Conservation (phyloP, 805 yeast genomes). For the Candida nanaspora region DNA sequence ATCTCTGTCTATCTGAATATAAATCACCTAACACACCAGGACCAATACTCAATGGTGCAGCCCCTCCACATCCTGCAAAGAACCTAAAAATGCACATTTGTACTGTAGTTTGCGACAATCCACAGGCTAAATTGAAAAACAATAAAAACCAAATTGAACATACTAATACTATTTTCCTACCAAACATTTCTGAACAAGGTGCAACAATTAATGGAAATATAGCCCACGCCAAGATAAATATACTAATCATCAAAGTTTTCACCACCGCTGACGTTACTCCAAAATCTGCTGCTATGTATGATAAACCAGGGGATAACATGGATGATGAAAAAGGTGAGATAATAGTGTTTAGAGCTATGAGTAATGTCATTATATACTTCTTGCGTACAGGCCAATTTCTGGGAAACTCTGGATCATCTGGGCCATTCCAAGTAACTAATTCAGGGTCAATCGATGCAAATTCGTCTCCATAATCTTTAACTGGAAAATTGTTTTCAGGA, state of each 20-base stretch:
- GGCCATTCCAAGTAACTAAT: conserved; percentile 61
- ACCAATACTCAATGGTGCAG: conserved; percentile 62
- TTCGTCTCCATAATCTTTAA: conserved; percentile 30
- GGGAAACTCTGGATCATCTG: conserved; percentile 54
- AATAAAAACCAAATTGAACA: conserved; percentile 41
- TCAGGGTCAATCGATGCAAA: conserved; percentile 54
- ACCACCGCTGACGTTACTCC: conserved; percentile 35
- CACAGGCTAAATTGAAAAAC: conserved; percentile 52
- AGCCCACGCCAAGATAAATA: conserved; percentile 65
- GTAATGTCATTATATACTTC: conserved; percentile 36
- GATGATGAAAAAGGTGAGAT: conserved; percentile 59
- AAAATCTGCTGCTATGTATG: conserved; percentile 37
- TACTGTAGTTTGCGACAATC: conserved; percentile 45
- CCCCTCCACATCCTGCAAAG: conserved; percentile 58
- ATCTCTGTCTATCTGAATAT: conserved; percentile 43
- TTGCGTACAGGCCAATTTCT: conserved; percentile 45
- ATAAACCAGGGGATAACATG: conserved; percentile 55
- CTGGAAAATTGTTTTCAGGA: conserved; percentile 3
- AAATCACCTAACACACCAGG: conserved; percentile 64
- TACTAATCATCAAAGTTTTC: conserved; percentile 48
- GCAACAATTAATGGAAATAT: conserved; percentile 58
- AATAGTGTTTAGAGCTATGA: conserved; percentile 49
- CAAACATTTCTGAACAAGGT: conserved; percentile 62
- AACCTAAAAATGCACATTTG: conserved; percentile 54
- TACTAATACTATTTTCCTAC: conserved; percentile 50